Evolutionary conservation across 2,329 filamentous ascomycete genomes (phyloP).

Genomic region (Mycosphaerella arachidis): DNA sequence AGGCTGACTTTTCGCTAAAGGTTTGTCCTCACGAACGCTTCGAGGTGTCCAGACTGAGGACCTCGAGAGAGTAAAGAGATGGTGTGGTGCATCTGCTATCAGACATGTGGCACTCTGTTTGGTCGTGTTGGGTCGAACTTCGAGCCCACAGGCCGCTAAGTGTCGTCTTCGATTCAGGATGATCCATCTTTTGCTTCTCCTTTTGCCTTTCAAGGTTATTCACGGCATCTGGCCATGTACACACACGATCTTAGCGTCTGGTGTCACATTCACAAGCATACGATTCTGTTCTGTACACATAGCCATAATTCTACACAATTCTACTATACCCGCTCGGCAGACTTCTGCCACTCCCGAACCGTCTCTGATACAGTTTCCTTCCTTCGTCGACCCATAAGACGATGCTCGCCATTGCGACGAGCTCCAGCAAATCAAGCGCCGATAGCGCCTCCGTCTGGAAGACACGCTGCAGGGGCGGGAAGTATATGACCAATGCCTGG

Average conservation of each 20-base stretch:
- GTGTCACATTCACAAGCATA: background rate
- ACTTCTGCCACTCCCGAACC: conserved; percentile 34
- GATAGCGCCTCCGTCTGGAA: conserved; percentile 91
- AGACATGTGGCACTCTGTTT: background rate
- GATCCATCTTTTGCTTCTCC: too few species aligned
- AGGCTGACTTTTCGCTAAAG: too few species aligned
- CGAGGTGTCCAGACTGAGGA: background rate
- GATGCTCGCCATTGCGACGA: conserved; percentile 73
- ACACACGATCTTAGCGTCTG: too few species aligned
- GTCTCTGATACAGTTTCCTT: conserved; percentile 67
- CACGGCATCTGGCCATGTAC: too few species aligned
- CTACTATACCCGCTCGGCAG: conserved; percentile 23
- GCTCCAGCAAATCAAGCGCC: conserved; percentile 65
- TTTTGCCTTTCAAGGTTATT: too few species aligned
- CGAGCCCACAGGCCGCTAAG: too few species aligned
- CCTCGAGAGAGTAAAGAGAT: background rate
- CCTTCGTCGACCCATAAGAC: conserved; percentile 95
- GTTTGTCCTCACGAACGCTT: too few species aligned
- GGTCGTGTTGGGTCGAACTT: background rate
- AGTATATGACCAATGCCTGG: conserved; percentile 87
- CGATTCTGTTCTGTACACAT: background rate
- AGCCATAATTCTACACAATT: conserved; percentile 13
- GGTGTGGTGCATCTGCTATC: background rate
- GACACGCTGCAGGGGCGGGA: conserved; percentile 86
- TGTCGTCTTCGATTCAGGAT: too few species aligned